Base-by-base conservation (phyloP, 2,329 filamentous ascomycete genomes). In the Nigrospora osmanthi region DNA sequence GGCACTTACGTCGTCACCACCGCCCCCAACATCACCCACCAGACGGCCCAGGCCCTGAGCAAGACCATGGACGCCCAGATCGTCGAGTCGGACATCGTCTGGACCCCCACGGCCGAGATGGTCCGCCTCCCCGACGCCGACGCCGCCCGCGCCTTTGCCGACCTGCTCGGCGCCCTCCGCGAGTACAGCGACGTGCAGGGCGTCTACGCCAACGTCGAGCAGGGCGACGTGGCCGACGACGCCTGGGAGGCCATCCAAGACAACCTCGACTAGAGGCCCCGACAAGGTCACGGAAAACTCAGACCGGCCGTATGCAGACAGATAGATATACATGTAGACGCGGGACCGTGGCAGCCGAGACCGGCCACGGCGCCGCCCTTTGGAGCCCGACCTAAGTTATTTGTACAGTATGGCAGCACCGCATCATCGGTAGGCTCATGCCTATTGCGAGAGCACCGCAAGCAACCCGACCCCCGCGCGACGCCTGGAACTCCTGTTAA, bases 101-200 rank as follows among this genome's bases (percentile, higher is more conserved):
- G 88, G 83, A 79, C 84, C 47, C 78, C 89, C 0, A 93, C 91
- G 48, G 80, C 84, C 56, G 89, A 95, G 49, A 79, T 78, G 60
- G 78, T 87, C 15, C 69, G 71, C 9, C 55, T 90, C 35, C 75
- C 83, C 47, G 73, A 76, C 14, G 67, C 74, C 13, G 70, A 76
- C 12, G 72, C 76, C 2, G 72, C 75, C 0, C 67, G 75, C 41
- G 67, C 71, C 15, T 68, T 96, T 28, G 70, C 72, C 37, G 69
- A 75, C 4, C 76, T 94, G 28, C 56, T 82, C 16, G 70, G 76
- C 12, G 65, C 69, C 7, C 54, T 89, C 32, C 75, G 81, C 47
- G 86, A 91, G 41, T 75, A 85, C 45, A 66, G 78, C 0, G 86
- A 85, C 50, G 81, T 95, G 36, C 87, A 88, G 58, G 85, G 81